Conservation (phyloP, 228 moss, liverwort and hornwort species). For the Sphagnum magellanicum region DNA sequence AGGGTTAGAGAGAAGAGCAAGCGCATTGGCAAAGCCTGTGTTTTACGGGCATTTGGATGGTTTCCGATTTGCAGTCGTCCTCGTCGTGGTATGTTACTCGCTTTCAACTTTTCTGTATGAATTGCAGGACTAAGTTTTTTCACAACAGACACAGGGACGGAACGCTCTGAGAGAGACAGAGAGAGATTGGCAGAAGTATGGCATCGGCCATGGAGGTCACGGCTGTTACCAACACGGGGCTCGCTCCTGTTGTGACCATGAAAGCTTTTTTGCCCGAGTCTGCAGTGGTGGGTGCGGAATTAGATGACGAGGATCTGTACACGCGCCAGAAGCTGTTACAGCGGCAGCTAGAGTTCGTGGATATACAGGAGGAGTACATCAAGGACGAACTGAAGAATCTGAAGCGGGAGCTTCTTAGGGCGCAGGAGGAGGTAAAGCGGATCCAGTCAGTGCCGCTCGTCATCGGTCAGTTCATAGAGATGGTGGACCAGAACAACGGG, state of each 20-base stretch:
- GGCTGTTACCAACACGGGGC: conserved; percentile 20
- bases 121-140: no score
- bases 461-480: conserved; percentile 94
- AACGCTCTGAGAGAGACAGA: not conserved
- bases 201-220: conserved; percentile 33
- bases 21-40: no score
- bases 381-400: conserved; percentile 99
- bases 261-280: conserved; percentile 31
- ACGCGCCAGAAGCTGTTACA: conserved; percentile 74
- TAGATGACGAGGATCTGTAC: conserved; percentile 90
- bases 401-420: conserved; percentile 84
- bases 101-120: no score
- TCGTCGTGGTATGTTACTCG: no score
- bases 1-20: no score
- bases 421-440: conserved; percentile 97
- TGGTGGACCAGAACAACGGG: conserved; percentile 96
- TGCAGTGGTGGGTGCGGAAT: conserved; percentile 28
- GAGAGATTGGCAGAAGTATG: conserved; percentile 5
- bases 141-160: no score
- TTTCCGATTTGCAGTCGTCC: no score
- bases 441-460: conserved; percentile 98
- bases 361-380: conserved; percentile 93
- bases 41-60: no score
- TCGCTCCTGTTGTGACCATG: conserved; percentile 21
- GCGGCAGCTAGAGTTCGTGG: conserved; percentile 94